These are phyloP conservation scores for Eleusine coracana DNA, from an alignment of 176 grass and related monocot genomes.

Conservation along the genomic window DNA sequence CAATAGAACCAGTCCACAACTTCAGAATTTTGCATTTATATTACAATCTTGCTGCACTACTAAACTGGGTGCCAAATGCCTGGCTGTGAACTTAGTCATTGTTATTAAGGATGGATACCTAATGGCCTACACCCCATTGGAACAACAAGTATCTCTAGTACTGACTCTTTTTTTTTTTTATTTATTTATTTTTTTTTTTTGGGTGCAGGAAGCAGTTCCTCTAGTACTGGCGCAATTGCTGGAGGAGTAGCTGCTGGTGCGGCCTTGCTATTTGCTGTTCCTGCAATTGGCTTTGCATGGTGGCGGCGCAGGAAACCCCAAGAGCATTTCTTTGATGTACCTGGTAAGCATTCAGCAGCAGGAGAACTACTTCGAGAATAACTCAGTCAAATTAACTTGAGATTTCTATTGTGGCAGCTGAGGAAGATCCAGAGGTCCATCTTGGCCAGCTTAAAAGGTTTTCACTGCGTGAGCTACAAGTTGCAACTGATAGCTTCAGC, in stretches of 20 bases:
- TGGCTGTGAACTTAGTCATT: neutral
- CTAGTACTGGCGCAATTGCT: constrained; percentile 90
- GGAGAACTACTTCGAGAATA: constrained; percentile 27
- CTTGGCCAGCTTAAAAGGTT: constrained; percentile 90
- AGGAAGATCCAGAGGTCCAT: constrained; percentile 89
- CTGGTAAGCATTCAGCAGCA: constrained; percentile 55
- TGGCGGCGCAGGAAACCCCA: constrained; percentile 78
- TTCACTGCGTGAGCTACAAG: constrained; percentile 78
- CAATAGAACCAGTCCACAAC: neutral
- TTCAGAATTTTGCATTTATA: neutral
- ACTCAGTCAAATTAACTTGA: constrained; percentile 28
- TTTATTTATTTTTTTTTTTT: neutral
- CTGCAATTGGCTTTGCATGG: constrained; percentile 84
- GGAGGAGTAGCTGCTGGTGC: constrained; percentile 87
- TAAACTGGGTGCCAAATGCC: neutral
- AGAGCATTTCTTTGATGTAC: constrained; percentile 88
- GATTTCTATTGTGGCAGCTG: constrained; percentile 54
- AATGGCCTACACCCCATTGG: neutral
- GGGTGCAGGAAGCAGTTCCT: constrained; percentile 79
- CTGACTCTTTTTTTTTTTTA: constrained; percentile 24
- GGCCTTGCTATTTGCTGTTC: constrained; percentile 81
- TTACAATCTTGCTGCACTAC: neutral
- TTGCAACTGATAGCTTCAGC: constrained; percentile 77
- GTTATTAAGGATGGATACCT: neutral
- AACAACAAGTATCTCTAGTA: neutral